phyloP scores from a whole-genome alignment of 2,329 filamentous ascomycete species.

The Penicillium sp. region DNA sequence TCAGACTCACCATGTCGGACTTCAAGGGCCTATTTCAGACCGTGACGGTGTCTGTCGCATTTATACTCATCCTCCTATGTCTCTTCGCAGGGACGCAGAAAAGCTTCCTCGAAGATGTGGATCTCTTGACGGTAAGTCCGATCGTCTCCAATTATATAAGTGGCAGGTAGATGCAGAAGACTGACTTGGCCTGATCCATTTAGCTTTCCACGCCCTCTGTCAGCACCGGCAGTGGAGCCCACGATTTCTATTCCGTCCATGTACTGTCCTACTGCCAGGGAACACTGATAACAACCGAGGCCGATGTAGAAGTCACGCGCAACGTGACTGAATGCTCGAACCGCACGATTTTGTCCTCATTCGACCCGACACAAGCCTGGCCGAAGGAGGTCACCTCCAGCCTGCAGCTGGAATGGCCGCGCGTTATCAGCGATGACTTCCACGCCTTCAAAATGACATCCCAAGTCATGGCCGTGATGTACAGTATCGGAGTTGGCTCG shows the following conservation, averaged over 20 bases:
- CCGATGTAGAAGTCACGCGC: constrained; percentile 39
- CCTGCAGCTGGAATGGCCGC: constrained; percentile 55
- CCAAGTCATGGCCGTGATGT: constrained; percentile 57
- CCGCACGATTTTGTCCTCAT: constrained; percentile 54
- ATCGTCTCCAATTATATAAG: neutral
- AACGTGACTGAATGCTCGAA: constrained; percentile 58
- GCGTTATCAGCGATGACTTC: constrained; percentile 54
- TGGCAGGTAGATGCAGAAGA: constrained; percentile 4
- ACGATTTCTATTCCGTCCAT: constrained; percentile 62
- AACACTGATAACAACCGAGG: constrained; percentile 34
- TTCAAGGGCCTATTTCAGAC: constrained; percentile 46
- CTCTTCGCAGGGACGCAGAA: constrained; percentile 60
- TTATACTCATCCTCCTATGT: constrained; percentile 59
- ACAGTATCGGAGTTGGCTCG: constrained; percentile 56
- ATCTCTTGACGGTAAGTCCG: constrained; percentile 54
- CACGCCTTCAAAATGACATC: constrained; percentile 50
- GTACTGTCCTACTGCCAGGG: constrained; percentile 60
- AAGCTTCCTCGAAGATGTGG: constrained; percentile 56
- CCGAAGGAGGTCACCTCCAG: constrained; percentile 49
- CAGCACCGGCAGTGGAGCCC: constrained; percentile 51
- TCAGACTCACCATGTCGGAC: constrained; percentile 12
- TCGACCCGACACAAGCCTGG: constrained; percentile 54
- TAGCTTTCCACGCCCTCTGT: constrained; percentile 39
- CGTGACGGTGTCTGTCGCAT: constrained; percentile 52
- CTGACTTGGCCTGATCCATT: constrained; percentile 34